Percentiles rank a stretch among this genome's conserved stretches.
Conservation (phyloP, 768 basidiomycete genomes). For the Panellus pusillus region DNA sequence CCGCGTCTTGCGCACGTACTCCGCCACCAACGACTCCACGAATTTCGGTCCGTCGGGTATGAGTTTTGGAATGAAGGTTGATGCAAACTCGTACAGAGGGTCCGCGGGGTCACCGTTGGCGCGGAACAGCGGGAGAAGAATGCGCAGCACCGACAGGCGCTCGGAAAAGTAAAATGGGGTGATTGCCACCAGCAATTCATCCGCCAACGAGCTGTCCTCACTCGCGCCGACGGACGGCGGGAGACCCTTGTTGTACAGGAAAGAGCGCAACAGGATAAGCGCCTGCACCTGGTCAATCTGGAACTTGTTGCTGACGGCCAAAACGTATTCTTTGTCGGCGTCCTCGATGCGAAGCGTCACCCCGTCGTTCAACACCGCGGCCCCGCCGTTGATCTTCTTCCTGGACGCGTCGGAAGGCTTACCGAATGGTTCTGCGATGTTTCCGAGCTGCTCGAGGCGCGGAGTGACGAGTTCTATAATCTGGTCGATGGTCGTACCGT, state of each 20-base stretch:
- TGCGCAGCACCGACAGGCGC: conserved; percentile 65
- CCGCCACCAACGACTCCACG: conserved; percentile 55
- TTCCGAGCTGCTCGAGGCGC: conserved; percentile 56
- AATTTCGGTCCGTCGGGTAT: conserved; percentile 68
- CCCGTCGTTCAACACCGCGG: conserved; percentile 68
- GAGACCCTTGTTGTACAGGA: conserved; percentile 75
- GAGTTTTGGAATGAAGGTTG: conserved; percentile 55
- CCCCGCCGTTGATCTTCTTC: conserved; percentile 64
- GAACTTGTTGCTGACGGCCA: conserved; percentile 71
- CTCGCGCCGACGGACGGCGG: conserved; percentile 47
- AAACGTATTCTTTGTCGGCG: conserved; percentile 66
- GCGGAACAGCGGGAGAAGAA: conserved; percentile 74
- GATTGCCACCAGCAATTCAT: conserved; percentile 67
- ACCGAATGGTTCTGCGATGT: conserved; percentile 65
- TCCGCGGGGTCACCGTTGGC: conserved; percentile 61
- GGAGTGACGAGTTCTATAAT: conserved; percentile 56
- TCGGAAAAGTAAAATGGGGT: conserved; percentile 84
- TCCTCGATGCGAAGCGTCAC: conserved; percentile 63
- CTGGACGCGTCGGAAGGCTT: conserved; percentile 67
- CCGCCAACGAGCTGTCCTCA: conserved; percentile 44
- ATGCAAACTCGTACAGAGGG: conserved; percentile 53
- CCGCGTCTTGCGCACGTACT: conserved; percentile 58
- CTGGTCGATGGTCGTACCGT: conserved; percentile 59
- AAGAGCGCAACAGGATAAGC: conserved; percentile 70
- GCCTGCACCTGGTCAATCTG: conserved; percentile 83